Evolutionary conservation across 495 filamentous ascomycete genomes (phyloP).

Genomic region (Antarctomyces pellizariae): DNA sequence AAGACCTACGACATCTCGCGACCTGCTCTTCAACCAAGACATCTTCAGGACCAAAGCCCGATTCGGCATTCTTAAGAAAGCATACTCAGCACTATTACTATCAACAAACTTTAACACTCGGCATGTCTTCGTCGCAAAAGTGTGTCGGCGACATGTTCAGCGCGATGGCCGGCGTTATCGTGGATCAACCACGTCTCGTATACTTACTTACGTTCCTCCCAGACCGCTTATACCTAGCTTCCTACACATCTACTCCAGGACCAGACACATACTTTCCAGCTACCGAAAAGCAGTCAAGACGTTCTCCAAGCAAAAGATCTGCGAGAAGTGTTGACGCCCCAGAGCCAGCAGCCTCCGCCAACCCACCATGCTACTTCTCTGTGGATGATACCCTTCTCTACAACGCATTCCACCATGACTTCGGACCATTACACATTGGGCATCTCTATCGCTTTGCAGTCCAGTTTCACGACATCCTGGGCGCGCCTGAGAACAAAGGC

Average conservation of each 20-base stretch:
- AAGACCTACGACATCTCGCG: too few relatives aligned
- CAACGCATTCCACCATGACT: constrained; percentile 97
- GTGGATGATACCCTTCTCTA: constrained; percentile 83
- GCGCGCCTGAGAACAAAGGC: constrained; percentile 60
- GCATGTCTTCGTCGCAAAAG: too few relatives aligned
- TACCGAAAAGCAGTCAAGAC: constrained; percentile 22
- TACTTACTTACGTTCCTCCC: too few relatives aligned
- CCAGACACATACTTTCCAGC: constrained; percentile 65
- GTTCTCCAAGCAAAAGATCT: constrained; percentile 55
- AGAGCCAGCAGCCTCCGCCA: constrained; percentile 17
- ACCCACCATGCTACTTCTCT: constrained; percentile 75
- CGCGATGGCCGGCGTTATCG: too few relatives aligned
- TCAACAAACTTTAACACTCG: constrained; percentile 8
- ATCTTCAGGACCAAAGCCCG: background rate
- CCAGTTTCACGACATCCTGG: constrained; percentile 82
- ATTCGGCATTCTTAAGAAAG: too few relatives aligned
- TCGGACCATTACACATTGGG: constrained; percentile 90
- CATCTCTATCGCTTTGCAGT: constrained; percentile 92
- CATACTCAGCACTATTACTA: background rate
- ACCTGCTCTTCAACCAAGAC: too few relatives aligned
- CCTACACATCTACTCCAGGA: constrained; percentile 64
- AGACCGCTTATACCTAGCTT: constrained; percentile 91
- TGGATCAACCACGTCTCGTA: too few relatives aligned
- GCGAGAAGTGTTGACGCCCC: constrained; percentile 36
- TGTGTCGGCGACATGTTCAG: too few relatives aligned